These are phyloP conservation scores for Leucocoprinus sp. DNA, from an alignment of 768 basidiomycete species.

Conservation along the genomic window DNA sequence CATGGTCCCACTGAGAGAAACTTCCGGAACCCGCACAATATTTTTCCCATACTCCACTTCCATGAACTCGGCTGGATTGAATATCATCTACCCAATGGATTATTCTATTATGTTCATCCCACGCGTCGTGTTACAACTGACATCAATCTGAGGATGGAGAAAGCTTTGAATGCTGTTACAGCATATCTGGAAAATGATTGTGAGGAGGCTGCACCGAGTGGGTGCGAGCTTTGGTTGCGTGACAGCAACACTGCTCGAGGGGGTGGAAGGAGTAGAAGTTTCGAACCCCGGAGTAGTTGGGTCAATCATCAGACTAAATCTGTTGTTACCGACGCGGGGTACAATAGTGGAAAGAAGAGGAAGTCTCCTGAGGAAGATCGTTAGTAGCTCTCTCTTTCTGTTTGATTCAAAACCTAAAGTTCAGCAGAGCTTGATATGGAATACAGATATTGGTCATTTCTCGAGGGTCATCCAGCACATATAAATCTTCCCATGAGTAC, in stretches of 20 bases:
- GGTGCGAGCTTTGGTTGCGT: slow-evolving; percentile 59
- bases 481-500: slow-evolving; percentile 45
- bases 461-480: slow-evolving; percentile 76
- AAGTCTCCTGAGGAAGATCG: slow-evolving; percentile 32
- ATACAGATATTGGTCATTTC: slow-evolving; percentile 75
- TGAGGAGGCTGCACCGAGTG: slow-evolving; percentile 20
- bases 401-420: not conserved
- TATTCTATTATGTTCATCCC: slow-evolving; percentile 63
- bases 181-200: slow-evolving; percentile 33
- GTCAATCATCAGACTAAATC: slow-evolving; percentile 57
- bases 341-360: slow-evolving; percentile 17
- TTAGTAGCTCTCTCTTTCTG: slow-evolving; percentile 21
- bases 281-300: slow-evolving; percentile 42
- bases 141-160: slow-evolving; percentile 49
- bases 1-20: not conserved
- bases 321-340: slow-evolving; percentile 33
- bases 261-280: slow-evolving; percentile 16
- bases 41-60: slow-evolving; percentile 24
- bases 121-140: slow-evolving; percentile 60
- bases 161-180: slow-evolving; percentile 40
- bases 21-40: slow-evolving; percentile 17
- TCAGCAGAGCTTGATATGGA: slow-evolving; percentile 63
- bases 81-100: slow-evolving; percentile 65
- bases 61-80: slow-evolving; percentile 67
- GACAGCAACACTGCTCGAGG: slow-evolving; percentile 23